Conservation (phyloP, 228 moss, liverwort and hornwort genomes). For the Sphagnum magellanicum region DNA sequence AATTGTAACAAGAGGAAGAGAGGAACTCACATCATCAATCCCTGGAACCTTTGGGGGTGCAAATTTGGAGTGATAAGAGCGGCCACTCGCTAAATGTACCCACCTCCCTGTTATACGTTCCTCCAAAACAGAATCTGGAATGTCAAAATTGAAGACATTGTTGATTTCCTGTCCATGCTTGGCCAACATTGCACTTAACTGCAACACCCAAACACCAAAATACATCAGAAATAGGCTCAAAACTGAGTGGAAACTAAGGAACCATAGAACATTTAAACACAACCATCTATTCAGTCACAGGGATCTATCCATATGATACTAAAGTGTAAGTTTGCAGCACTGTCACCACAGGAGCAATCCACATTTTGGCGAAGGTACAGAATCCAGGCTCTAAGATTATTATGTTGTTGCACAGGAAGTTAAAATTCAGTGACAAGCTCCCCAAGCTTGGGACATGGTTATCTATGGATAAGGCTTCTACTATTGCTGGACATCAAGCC, state of each 20-base stretch:
- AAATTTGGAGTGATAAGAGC: slow-evolving; percentile 59
- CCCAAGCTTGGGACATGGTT: too few relatives aligned
- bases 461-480: too few relatives aligned
- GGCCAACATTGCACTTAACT: slow-evolving; percentile 50
- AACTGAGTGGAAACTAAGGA: too few relatives aligned
- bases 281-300: too few relatives aligned
- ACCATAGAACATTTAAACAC: too few relatives aligned
- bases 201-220: slow-evolving; percentile 1
- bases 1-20: not conserved
- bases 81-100: slow-evolving; percentile 58
- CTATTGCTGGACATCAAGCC: too few relatives aligned
- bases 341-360: too few relatives aligned
- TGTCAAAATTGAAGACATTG: slow-evolving; percentile 54
- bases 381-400: too few relatives aligned
- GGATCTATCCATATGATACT: not conserved
- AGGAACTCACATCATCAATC: slow-evolving; percentile 28
- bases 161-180: slow-evolving; percentile 39
- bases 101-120: slow-evolving; percentile 60
- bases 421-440: too few relatives aligned
- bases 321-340: too few relatives aligned
- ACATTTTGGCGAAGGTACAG: too few relatives aligned
- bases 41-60: slow-evolving; percentile 41
- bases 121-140: slow-evolving; percentile 48
- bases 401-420: too few relatives aligned
- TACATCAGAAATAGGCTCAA: not conserved